Base-by-base conservation (phyloP, 2,329 filamentous ascomycete species). In the Teratosphaeria gauchensis region DNA sequence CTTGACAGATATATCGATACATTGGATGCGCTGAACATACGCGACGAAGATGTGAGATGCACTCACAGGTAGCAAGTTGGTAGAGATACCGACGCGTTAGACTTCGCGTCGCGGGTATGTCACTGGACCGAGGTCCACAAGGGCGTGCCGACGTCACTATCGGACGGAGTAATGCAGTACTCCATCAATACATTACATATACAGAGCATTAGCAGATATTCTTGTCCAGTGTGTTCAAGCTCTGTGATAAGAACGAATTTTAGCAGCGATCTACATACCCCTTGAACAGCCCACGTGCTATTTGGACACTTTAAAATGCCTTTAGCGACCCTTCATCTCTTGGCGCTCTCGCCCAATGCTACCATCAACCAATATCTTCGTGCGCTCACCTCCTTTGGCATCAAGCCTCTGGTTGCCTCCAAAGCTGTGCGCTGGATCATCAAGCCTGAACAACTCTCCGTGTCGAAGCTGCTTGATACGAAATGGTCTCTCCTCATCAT, bases 401-500 rank as follows among this genome's bases (percentile, higher is more conserved):
- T 74, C 30, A 69, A 70, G 28, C 77, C 78, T 0, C 70, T 81
- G 2, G 71, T 78, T 1, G 64, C 73, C 30, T 74, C 76, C 33
- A 71, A 70, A 58, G 74, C 77, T 38, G 65, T 79, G 46, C 72
- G 79, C 51, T 81, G 78, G 78, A 78, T 81, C 52, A 77, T 81
- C 58, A 73, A 75, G 19, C 78, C 79, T 1, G 73, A 73, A 1
- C 65, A 64, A 0, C 67, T 78, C 51, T 80, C 78, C 7, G 74
- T 69, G 9, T 66, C 69, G 14, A 64, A 71, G 5, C 72, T 81
- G 16, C 73, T 79, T 14, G 69, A 75, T 54, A 72, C 70, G 33
- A 65, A 70, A 56, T 81, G 78, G 78, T 74, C 80, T 59, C 60
- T 81, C n/a, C 72, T 81, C 19, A 66, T 81, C 59, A 75, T 81